Evolutionary conservation across 805 yeast species (phyloP).

Genomic region (Lachancea kluyveri): DNA sequence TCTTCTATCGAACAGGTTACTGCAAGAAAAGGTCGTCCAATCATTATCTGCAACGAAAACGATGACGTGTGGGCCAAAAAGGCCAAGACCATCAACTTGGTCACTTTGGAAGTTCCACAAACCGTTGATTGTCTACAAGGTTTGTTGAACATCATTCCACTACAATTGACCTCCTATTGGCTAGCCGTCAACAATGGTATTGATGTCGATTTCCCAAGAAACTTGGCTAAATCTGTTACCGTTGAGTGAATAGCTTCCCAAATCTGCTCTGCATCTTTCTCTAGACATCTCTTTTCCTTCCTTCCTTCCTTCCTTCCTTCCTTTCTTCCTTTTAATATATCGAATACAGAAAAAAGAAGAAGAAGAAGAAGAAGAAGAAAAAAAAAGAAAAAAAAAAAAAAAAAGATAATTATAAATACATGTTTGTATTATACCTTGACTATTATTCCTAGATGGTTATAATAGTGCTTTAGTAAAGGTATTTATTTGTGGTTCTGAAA

Average conservation of each 20-base stretch:
- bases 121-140: slow-evolving; percentile 99
- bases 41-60: slow-evolving; percentile 83
- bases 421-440: too few species aligned
- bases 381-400: neutral
- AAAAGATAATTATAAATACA: too few species aligned
- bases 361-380: neutral
- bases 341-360: neutral
- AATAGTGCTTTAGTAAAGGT: too few species aligned
- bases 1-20: slow-evolving; percentile 94
- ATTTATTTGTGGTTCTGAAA: too few species aligned
- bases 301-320: too few species aligned
- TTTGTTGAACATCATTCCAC: slow-evolving; percentile 83
- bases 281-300: neutral
- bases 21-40: slow-evolving; percentile 96
- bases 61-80: slow-evolving; percentile 52
- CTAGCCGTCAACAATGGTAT: slow-evolving; percentile 90
- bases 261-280: neutral
- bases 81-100: slow-evolving; percentile 36
- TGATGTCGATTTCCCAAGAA: slow-evolving; percentile 98
- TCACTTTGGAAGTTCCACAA: slow-evolving; percentile 82
- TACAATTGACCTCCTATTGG: slow-evolving; percentile 96
- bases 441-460: too few species aligned
- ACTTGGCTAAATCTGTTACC: slow-evolving; percentile 96
- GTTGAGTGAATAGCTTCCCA: slow-evolving; percentile 54
- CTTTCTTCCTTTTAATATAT: slow-evolving; percentile 1